phyloP scores from a whole-genome alignment of 106 monocot species.

The Posidonia australis region DNA sequence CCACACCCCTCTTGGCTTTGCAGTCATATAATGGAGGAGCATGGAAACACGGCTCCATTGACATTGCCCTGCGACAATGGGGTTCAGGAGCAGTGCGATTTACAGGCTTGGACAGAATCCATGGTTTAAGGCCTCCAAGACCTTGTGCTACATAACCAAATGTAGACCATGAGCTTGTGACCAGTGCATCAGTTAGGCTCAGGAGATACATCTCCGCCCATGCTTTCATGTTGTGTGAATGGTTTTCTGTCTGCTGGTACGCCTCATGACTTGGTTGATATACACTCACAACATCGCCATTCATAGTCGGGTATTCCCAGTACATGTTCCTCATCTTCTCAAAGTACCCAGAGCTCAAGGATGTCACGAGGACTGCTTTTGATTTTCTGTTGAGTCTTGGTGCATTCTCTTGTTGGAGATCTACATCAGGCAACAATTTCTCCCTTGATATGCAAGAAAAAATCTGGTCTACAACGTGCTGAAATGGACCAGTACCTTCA shows the following conservation, averaged over 20 bases:
- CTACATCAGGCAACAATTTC: constrained; percentile 17
- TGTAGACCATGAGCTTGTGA: constrained; percentile 28
- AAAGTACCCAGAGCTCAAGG: constrained; percentile 22
- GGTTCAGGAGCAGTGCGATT: constrained; percentile 15
- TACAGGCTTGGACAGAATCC: constrained; percentile 24
- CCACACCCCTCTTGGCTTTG: constrained; percentile 24
- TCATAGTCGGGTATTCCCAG: constrained; percentile 24
- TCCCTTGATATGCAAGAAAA: constrained; percentile 11
- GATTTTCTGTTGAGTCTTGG: constrained; percentile 8
- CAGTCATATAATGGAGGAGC: constrained; percentile 38
- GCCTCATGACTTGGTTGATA: constrained; percentile 49
- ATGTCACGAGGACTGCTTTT: constrained; percentile 33
- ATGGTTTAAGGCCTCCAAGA: constrained; percentile 25
- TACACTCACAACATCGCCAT: constrained; percentile 35
- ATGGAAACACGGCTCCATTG: constrained; percentile 49
- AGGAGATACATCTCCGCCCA: constrained; percentile 33
- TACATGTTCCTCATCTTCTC: constrained; percentile 26
- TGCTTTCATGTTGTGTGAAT: constrained; percentile 37
- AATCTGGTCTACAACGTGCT: constrained; percentile 16
- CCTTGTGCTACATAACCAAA: constrained; percentile 40
- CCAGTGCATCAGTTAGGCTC: constrained; percentile 17
- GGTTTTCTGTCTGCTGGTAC: constrained; percentile 19
- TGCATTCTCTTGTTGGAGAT: not conserved
- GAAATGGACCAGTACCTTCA: constrained; percentile 24
- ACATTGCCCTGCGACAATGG: constrained; percentile 20